A percentile compares a stretch with the other conserved stretches of the same genome.
Conservation (phyloP, 345 rosid species). For the Boechera divaricarpa region DNA sequence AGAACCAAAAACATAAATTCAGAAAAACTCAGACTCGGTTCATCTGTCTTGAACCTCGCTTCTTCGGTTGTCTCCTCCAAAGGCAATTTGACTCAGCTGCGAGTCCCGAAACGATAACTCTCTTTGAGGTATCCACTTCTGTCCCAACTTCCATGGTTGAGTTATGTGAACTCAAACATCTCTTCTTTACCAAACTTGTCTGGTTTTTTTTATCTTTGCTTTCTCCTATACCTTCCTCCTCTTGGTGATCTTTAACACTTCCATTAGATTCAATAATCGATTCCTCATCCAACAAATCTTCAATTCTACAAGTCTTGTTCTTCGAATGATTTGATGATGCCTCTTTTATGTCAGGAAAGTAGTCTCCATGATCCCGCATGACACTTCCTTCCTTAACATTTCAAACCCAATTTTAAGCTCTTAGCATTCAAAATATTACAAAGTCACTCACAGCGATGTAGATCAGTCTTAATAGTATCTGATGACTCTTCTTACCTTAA, state of each 20-base stretch:
- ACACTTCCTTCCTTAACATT: neutral
- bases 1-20: neutral
- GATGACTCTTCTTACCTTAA: constrained; percentile 12
- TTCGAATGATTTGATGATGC: neutral
- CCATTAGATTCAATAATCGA: constrained; percentile 4
- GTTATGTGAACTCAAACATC: constrained; percentile 12
- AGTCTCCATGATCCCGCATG: neutral
- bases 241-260: neutral
- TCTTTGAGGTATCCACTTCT: neutral
- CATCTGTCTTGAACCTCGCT: neutral
- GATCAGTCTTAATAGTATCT: neutral
- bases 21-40: neutral
- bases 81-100: neutral
- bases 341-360: neutral
- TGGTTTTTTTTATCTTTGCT: neutral
- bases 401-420: neutral
- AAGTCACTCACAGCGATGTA: neutral
- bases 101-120: constrained; percentile 8
- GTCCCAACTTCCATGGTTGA: neutral
- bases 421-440: constrained; percentile 4
- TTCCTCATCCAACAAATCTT: neutral
- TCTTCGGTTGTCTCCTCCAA: constrained; percentile 9
- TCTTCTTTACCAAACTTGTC: neutral
- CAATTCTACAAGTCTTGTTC: neutral
- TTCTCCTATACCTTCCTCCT: constrained; percentile 6